Evolutionary conservation across 495 filamentous ascomycete species (phyloP), one percentile per base, ranked within the genome.

Genomic region (Aspergillus bridgeri): DNA sequence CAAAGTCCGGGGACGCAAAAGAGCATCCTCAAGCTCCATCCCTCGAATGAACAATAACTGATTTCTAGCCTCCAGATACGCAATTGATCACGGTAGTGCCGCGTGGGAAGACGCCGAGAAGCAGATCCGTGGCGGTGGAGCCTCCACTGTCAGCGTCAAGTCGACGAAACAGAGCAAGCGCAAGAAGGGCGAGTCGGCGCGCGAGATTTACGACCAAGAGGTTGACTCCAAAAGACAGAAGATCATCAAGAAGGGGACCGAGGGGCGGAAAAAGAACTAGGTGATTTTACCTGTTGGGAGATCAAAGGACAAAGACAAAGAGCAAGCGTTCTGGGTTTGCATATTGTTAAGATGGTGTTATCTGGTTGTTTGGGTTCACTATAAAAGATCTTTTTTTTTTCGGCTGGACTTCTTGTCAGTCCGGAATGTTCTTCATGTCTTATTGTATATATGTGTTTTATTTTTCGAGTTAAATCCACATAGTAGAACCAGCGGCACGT

Each of bases 61-160:
- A 74, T 72, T 67, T 66, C 44, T 68, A 73, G 66, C 53, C 64
- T 69, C 58, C 71, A 92, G 90, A 75, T 94, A 91, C 68, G 89
- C 90, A 73, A 89, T 92, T 58, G 86, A 87, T 27, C 83, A 86
- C 51, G 89, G 86, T 23, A 76, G 71, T 18, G 78, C 84, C 9
- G 85, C 80, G 9, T 96, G 92, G 92, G 84, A 86, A 57, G 87
- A 89, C 6, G 91, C 92, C 3, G 92, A 96, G 72, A 86, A 87
- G 60, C 86, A 89, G 64, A 85, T 95, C 47, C 75, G 79, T 11
- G 73, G 66, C 53, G 79, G 84, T 29, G 80, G 81, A 55, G 86
- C 81, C 60, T 76, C 84, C 6, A 87, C 88, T n/a, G 90, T 98
- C 38, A 92, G 89, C 65, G 83, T 98, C 23, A 94, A 92, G 76